These are phyloP conservation scores for Populus deltoides DNA, from an alignment of 345 rosid species.

Conservation along the genomic window DNA sequence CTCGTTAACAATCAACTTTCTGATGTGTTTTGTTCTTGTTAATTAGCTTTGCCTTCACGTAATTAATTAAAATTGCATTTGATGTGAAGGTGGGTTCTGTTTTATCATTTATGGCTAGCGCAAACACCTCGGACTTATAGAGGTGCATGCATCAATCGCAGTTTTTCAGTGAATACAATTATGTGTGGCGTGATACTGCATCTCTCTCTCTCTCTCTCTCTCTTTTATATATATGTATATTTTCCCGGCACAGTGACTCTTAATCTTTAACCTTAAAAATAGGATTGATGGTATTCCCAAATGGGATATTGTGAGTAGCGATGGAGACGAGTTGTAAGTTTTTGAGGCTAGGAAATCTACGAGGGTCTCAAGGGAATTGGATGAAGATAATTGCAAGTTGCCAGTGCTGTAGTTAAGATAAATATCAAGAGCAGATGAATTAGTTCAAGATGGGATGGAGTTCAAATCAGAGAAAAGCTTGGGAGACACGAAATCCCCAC, in stretches of 20 bases:
- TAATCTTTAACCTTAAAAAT: background rate
- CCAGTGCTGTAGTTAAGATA: background rate
- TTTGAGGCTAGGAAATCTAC: background rate
- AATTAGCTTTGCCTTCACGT: background rate
- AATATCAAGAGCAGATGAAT: background rate
- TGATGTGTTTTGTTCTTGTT: background rate
- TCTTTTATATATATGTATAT: too few species aligned
- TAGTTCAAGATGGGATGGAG: background rate
- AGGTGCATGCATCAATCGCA: too few species aligned
- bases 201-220: too few species aligned
- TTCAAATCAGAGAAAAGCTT: constrained; percentile 3
- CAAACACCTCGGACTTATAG: background rate
- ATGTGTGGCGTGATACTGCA: too few species aligned
- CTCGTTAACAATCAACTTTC: background rate
- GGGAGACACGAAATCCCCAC: constrained; percentile 23
- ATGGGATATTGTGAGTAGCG: background rate
- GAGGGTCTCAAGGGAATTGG: background rate
- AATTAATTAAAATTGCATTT: background rate
- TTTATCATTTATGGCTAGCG: background rate
- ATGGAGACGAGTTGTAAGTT: background rate
- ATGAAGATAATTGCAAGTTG: background rate
- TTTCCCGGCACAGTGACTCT: background rate
- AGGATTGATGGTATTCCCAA: background rate
- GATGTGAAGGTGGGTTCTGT: background rate
- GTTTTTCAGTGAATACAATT: background rate